Conservation (phyloP, 352 stramenopile species). For the Pythium plurisporium region DNA sequence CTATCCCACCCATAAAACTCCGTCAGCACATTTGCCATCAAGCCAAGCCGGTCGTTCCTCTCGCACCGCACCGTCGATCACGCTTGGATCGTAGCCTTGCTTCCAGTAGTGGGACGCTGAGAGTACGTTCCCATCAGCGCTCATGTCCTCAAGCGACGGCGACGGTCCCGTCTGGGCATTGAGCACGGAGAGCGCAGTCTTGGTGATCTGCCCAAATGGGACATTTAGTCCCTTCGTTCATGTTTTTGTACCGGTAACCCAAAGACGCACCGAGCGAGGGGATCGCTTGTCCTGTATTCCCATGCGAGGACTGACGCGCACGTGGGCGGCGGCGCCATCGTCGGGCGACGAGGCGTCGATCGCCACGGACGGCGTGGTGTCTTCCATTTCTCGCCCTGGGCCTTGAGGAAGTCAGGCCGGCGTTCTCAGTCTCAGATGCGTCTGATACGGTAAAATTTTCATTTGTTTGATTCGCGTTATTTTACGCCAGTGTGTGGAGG, state of each 20-base stretch:
- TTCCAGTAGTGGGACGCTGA: slow-evolving; percentile 19
- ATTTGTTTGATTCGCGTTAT: slow-evolving; percentile 19
- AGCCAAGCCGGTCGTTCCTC: background rate
- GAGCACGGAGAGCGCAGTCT: slow-evolving; percentile 1
- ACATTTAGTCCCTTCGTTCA: background rate
- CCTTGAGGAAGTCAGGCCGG: no score
- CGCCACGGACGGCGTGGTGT: slow-evolving; percentile 1
- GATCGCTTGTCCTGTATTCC: slow-evolving; percentile 3
- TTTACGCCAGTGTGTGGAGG: background rate
- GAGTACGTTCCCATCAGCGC: slow-evolving; percentile 4
- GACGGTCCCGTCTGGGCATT: background rate
- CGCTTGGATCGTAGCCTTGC: slow-evolving; percentile 14
- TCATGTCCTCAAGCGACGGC: slow-evolving; percentile 18
- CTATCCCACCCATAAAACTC: slow-evolving; percentile 22
- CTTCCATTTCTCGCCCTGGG: no score
- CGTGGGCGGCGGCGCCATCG: slow-evolving; percentile 6
- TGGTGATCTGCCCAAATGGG: slow-evolving; percentile 1
- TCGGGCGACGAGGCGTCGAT: slow-evolving; percentile 6
- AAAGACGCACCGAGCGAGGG: background rate
- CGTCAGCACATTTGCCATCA: background rate
- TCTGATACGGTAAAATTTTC: background rate
- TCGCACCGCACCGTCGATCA: slow-evolving; percentile 15
- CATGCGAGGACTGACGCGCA: slow-evolving; percentile 13
- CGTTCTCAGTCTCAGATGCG: background rate
- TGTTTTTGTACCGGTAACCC: background rate